A percentile compares a stretch with the other conserved stretches of the same genome.
Evolutionary conservation across 31 red algal genomes (phyloP).

Genomic region (Bonnemaisonia californica): DNA sequence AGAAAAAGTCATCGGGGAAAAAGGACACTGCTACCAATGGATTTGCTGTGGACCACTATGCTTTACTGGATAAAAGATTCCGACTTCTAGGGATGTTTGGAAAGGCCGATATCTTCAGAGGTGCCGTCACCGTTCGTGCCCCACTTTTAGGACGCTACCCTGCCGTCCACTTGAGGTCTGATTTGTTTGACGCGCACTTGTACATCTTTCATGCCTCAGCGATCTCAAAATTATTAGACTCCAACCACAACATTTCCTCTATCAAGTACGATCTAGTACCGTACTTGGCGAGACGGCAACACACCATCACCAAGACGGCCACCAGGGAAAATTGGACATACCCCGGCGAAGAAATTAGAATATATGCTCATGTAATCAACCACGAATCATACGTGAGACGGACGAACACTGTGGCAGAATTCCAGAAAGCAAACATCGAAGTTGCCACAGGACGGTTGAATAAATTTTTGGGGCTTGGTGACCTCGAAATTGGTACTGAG

Average conservation of each 20-base stretch:
- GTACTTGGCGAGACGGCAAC: conserved; percentile 60
- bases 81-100: conserved; percentile 39
- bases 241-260: conserved; percentile 36
- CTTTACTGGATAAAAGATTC: conserved; percentile 20
- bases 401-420: conserved; percentile 41
- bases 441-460: conserved; percentile 38
- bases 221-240: conserved; percentile 14
- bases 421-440: conserved; percentile 29
- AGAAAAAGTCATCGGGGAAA: not conserved
- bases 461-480: not conserved
- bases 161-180: conserved; percentile 48
- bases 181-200: conserved; percentile 59
- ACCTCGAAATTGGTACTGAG: not conserved
- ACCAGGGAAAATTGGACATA: conserved; percentile 13
- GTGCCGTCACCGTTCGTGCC: conserved; percentile 15
- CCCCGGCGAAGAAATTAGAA: conserved; percentile 25
- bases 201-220: conserved; percentile 44
- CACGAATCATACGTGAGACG: conserved; percentile 21
- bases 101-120: conserved; percentile 17
- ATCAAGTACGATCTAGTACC: conserved; percentile 67
- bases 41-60: conserved; percentile 31
- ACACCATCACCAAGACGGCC: conserved; percentile 27
- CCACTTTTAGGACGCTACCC: conserved; percentile 49
- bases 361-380: conserved; percentile 23
- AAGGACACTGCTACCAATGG: not conserved